Conservation (phyloP, 2,329 filamentous ascomycete species). For the Sclerotinia borealis region DNA sequence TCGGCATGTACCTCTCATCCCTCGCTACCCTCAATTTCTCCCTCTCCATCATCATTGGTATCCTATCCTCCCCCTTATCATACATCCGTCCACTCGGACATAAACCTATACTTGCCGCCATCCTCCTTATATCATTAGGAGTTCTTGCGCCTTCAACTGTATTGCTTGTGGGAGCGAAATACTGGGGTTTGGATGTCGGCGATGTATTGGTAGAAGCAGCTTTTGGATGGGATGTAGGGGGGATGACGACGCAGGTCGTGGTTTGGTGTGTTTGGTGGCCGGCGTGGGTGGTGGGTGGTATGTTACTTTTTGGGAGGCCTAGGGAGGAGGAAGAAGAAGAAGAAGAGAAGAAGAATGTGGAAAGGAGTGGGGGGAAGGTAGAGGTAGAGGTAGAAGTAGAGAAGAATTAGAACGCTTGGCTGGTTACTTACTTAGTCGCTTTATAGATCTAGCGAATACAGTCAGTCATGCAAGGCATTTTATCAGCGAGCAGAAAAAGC, state of each 20-base stretch:
- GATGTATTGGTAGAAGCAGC: constrained; percentile 65
- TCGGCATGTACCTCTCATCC: constrained; percentile 86
- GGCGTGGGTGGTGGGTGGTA: constrained; percentile 67
- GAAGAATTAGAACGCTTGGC: background rate
- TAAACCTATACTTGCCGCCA: constrained; percentile 36
- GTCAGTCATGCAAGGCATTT: background rate
- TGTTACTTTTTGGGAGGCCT: constrained; percentile 45
- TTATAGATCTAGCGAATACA: background rate
- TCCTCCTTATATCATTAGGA: constrained; percentile 48
- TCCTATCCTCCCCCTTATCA: constrained; percentile 72
- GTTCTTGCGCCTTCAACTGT: constrained; percentile 54
- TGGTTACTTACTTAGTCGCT: background rate
- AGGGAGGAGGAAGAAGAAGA: constrained; percentile 5
- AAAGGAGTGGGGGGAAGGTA: background rate
- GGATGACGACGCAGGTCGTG: constrained; percentile 80
- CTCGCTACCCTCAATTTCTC: constrained; percentile 96
- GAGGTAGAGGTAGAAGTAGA: background rate
- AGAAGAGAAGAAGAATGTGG: background rate
- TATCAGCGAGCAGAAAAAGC: background rate
- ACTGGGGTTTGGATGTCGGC: constrained; percentile 44
- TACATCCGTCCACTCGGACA: constrained; percentile 54
- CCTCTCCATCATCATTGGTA: constrained; percentile 75
- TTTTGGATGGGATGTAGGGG: constrained; percentile 85
- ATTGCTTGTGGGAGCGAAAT: constrained; percentile 43
- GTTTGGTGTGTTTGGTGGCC: constrained; percentile 98